Base-by-base conservation (phyloP, 257 asterid genomes). In the Solanum okadae region DNA sequence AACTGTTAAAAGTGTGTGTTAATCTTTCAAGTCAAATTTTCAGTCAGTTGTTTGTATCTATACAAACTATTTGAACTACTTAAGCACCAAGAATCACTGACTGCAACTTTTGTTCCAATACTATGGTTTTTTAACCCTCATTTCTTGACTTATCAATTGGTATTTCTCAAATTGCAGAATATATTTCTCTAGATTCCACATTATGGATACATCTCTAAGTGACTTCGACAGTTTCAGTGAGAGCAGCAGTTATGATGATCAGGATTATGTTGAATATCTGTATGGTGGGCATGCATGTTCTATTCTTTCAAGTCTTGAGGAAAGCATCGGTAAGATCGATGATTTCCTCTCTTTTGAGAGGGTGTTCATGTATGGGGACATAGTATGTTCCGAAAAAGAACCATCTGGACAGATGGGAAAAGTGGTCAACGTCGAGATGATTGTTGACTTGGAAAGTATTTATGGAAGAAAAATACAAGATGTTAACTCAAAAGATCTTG, bases 291-390 rank as follows among this genome's bases (percentile, higher is more conserved):
- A 92, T 67, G 99, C 99, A 56, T 90, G 88, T 72, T 91, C 93
- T 72, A 93, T 97, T 87, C 95, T 97, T 88, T 95, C 99, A 25
- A 93, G 94, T 87, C 98, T 97, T 13, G 98, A 95, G 90, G 98
- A 97, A 61, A 90, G 96, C 49, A 93, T 97, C 12, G 94, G 93
- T 34, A 96, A 91, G 78, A 96, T 97, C 1, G 99, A 97, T 29
- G 98, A 96, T 91, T 94, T 96, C 88, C 99, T 97, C 90, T 90
- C 94, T 88, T 97, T 97, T 37, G 99, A 96, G 88, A 92, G 98
- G 87, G 93, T 92, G 8, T 96, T 93, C 90, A 23, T 89, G 46
- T 93, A 88, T 3, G 96, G 98, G 35, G 98, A 96, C 89, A 90
- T 96, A 77, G 98, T 97, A 82, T 92, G 96, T 90, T 90, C 90